Evolutionary conservation across 176 grass and related monocot genomes (phyloP).

Genomic region (Leersia perrieri): DNA sequence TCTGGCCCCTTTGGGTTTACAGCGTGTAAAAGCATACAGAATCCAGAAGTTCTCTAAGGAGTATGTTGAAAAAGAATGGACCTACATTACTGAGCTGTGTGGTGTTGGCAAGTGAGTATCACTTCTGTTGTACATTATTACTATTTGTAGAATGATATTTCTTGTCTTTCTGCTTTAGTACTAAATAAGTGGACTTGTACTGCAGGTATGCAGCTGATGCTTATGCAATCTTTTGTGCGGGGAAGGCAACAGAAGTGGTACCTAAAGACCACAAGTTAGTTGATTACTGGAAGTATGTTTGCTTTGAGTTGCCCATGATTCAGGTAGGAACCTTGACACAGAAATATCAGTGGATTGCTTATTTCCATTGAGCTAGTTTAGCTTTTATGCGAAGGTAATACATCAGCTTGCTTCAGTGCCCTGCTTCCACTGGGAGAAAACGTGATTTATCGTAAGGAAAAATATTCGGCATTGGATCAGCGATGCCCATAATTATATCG

Average conservation of each 20-base stretch:
- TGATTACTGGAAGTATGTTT: conserved; percentile 67
- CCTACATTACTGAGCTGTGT: conserved; percentile 56
- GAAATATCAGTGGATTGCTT: not conserved
- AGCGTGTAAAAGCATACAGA: conserved; percentile 28
- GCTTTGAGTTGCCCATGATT: conserved; percentile 15
- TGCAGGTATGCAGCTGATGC: conserved; percentile 85
- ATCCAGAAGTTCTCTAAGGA: conserved; percentile 50
- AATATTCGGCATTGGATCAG: not conserved
- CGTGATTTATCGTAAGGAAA: not conserved
- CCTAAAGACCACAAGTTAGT: conserved; percentile 74
- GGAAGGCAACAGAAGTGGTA: conserved; percentile 47
- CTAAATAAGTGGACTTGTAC: not conserved
- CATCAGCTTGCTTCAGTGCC: not conserved
- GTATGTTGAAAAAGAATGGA: conserved; percentile 58
- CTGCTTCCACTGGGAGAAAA: not conserved
- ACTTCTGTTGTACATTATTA: not conserved
- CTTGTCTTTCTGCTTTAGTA: not conserved
- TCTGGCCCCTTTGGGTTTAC: conserved; percentile 54
- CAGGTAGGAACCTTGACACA: conserved; percentile 20
- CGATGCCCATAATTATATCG: not conserved
- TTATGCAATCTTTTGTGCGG: conserved; percentile 75
- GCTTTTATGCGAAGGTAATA: not conserved
- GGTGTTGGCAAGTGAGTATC: conserved; percentile 72
- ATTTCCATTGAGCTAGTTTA: conserved; percentile 17
- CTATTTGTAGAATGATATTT: not conserved